Evolutionary conservation across 768 basidiomycete species (phyloP).

Genomic region (Mycena filopes): DNA sequence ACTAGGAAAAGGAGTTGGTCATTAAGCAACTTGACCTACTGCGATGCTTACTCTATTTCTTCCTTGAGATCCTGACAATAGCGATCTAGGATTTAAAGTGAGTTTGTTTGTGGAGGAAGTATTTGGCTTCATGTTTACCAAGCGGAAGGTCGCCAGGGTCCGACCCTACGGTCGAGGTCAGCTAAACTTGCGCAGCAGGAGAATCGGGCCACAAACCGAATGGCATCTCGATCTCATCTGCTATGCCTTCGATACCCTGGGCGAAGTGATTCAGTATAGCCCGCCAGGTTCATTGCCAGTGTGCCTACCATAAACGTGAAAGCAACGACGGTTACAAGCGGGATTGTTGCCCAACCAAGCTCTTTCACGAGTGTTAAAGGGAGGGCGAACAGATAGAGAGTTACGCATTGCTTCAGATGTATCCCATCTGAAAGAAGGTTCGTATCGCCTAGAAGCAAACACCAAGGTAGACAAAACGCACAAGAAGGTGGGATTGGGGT

Average conservation of each 20-base stretch:
- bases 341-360: conserved; percentile 85
- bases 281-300: neutral
- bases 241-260: conserved; percentile 89
- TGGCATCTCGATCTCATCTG: conserved; percentile 94
- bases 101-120: neutral
- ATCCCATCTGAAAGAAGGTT: conserved; percentile 71
- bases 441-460: conserved; percentile 22
- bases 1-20: conserved; percentile 47
- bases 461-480: conserved; percentile 49
- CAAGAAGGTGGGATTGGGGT: conserved; percentile 85
- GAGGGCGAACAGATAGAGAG: conserved; percentile 89
- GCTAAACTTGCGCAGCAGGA: conserved; percentile 15
- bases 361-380: conserved; percentile 88
- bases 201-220: conserved; percentile 67
- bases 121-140: conserved; percentile 50
- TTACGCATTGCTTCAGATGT: conserved; percentile 96
- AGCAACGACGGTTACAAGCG: conserved; percentile 86
- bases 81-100: conserved; percentile 62
- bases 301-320: conserved; percentile 82
- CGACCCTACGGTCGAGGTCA: conserved; percentile 50
- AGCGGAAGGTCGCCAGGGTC: conserved; percentile 80
- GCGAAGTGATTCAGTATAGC: neutral
- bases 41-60: conserved; percentile 75
- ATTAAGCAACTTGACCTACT: conserved; percentile 15
- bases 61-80: conserved; percentile 90